These are phyloP conservation scores for Achaetomiella virescens DNA, from an alignment of 495 filamentous ascomycete species.

Conservation along the genomic window DNA sequence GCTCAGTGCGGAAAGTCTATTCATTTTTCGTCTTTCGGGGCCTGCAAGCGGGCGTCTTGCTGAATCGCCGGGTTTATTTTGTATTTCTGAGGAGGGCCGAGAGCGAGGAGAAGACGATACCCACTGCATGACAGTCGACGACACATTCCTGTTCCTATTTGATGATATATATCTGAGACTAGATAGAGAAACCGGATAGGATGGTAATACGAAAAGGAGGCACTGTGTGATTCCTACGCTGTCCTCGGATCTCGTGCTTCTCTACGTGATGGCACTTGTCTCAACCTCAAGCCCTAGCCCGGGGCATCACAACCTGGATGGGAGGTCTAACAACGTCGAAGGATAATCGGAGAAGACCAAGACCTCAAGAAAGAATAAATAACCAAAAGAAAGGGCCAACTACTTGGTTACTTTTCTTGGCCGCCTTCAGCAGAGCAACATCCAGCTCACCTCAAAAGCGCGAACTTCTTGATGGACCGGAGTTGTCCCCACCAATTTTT, in stretches of 20 bases:
- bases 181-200: neutral
- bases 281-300: too few relatives aligned
- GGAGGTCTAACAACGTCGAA: too few relatives aligned
- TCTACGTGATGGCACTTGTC: too few relatives aligned
- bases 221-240: too few relatives aligned
- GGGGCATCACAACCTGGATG: too few relatives aligned
- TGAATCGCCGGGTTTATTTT: neutral
- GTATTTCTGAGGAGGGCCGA: neutral
- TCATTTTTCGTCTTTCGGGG: neutral
- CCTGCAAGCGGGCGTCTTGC: neutral
- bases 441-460: too few relatives aligned
- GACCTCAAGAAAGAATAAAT: neutral
- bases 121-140: conserved; percentile 10
- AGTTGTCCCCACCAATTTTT: conserved; percentile 21
- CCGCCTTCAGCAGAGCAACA: too few relatives aligned
- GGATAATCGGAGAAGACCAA: neutral
- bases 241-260: too few relatives aligned
- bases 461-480: too few relatives aligned
- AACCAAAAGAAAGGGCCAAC: too few relatives aligned
- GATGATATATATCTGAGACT: neutral
- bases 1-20: neutral
- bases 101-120: conserved; percentile 6
- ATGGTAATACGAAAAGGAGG: neutral
- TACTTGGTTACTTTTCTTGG: too few relatives aligned
- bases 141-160: neutral